phyloP scores from a whole-genome alignment of 2,329 filamentous ascomycete genomes.

The Coleophoma eucalyptorum region DNA sequence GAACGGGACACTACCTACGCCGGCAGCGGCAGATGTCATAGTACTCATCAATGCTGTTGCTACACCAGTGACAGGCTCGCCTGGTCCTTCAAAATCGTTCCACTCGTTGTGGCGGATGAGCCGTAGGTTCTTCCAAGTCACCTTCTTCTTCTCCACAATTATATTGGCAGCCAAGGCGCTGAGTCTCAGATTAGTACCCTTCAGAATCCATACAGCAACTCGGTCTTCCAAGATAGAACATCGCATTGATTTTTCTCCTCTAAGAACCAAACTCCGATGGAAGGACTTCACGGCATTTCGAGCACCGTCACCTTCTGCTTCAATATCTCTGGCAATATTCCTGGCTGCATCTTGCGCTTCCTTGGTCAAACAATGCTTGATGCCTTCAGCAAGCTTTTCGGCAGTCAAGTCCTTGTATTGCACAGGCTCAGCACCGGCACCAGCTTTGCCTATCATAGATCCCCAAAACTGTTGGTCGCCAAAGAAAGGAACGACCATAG shows the following conservation, averaged over 20 bases:
- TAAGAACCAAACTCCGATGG: constrained; percentile 53
- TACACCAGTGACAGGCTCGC: constrained; percentile 66
- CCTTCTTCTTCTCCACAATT: constrained; percentile 54
- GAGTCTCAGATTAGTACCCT: constrained; percentile 55
- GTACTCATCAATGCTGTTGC: constrained; percentile 58
- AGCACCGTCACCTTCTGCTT: constrained; percentile 61
- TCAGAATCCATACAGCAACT: constrained; percentile 63
- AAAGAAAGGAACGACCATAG: constrained; percentile 77
- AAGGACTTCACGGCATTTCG: constrained; percentile 66
- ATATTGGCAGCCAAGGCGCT: constrained; percentile 63
- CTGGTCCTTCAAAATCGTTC: constrained; percentile 75
- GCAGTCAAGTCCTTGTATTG: constrained; percentile 64
- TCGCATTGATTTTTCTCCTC: constrained; percentile 51
- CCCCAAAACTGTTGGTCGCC: constrained; percentile 80
- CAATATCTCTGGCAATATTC: constrained; percentile 58
- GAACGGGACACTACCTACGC: constrained; percentile 61
- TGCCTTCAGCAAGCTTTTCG: constrained; percentile 66
- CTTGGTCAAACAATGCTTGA: constrained; percentile 61
- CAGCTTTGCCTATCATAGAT: constrained; percentile 58
- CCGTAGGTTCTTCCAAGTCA: constrained; percentile 60
- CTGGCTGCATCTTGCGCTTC: constrained; percentile 54
- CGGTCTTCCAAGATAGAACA: constrained; percentile 62
- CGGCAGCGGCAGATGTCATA: constrained; percentile 54
- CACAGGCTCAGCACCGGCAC: constrained; percentile 62
- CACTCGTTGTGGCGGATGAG: constrained; percentile 66